A percentile compares a stretch with the other conserved stretches of the same genome.
phyloP scores from a whole-genome alignment of 768 basidiomycete species.

The Kwoniella sp. region DNA sequence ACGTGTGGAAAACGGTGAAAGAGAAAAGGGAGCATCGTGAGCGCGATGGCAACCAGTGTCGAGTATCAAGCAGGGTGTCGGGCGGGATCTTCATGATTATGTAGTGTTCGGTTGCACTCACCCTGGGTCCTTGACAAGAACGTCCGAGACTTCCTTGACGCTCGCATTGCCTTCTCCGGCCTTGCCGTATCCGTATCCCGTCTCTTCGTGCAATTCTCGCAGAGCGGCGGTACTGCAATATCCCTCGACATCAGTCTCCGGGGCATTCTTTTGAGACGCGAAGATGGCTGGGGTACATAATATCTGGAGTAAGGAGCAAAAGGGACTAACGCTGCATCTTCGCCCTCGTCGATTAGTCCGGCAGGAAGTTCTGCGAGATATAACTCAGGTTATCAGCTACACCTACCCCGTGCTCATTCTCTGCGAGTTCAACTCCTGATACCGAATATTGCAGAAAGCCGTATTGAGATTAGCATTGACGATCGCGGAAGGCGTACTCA shows the following conservation, averaged over 20 bases:
- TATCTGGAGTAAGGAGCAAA: not conserved
- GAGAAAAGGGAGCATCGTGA: too few species aligned
- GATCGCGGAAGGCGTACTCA: constrained; percentile 50
- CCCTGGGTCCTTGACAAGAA: constrained; percentile 53
- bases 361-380: constrained; percentile 36
- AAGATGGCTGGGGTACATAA: too few species aligned
- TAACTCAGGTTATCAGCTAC: not conserved
- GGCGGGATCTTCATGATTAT: too few species aligned
- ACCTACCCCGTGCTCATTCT: too few species aligned
- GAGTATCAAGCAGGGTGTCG: not conserved
- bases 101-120: constrained; percentile 22
- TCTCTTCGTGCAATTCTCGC: constrained; percentile 90
- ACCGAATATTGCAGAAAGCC: not conserved
- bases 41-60: too few species aligned
- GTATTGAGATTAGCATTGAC: not conserved
- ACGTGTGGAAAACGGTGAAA: too few species aligned
- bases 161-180: constrained; percentile 58
- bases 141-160: constrained; percentile 56
- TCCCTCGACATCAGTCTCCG: too few species aligned
- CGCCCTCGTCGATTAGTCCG: constrained; percentile 84
- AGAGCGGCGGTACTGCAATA: constrained; percentile 64
- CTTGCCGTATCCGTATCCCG: constrained; percentile 64
- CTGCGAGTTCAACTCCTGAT: too few species aligned
- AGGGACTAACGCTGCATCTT: constrained; percentile 70
- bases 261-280: not conserved